These are phyloP conservation scores for Pseudopithomyces maydicus DNA, from an alignment of 2,329 filamentous ascomycete species.

Conservation along the genomic window DNA sequence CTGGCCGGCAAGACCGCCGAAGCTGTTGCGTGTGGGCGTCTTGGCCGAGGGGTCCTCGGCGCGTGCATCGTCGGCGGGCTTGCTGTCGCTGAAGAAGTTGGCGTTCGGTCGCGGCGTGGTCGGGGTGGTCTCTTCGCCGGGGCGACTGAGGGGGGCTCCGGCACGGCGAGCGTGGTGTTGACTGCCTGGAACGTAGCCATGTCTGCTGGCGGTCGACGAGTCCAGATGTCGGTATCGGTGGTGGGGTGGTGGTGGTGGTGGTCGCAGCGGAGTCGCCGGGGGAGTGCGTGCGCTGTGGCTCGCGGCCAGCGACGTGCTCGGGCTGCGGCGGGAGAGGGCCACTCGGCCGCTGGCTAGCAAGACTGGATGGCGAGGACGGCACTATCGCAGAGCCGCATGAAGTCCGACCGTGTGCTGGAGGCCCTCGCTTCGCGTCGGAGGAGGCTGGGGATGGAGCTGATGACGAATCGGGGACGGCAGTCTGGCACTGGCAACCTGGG, in stretches of 20 bases:
- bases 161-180: slow-evolving; percentile 59
- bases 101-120: slow-evolving; percentile 58
- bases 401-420: not conserved
- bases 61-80: slow-evolving; percentile 37
- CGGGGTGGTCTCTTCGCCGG: slow-evolving; percentile 61
- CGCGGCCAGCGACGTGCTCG: slow-evolving; percentile 4
- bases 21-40: slow-evolving; percentile 67
- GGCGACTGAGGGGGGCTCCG: slow-evolving; percentile 49
- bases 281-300: slow-evolving; percentile 18
- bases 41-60: slow-evolving; percentile 53
- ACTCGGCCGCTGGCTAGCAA: slow-evolving; percentile 16
- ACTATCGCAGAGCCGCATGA: slow-evolving; percentile 1
- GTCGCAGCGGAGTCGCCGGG: slow-evolving; percentile 27
- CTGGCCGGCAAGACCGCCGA: slow-evolving; percentile 53
- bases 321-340: slow-evolving; percentile 13
- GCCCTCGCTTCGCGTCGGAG: slow-evolving; percentile 13
- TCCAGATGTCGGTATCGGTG: slow-evolving; percentile 6
- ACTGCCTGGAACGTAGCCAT: slow-evolving; percentile 67
- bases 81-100: slow-evolving; percentile 48
- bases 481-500: slow-evolving; percentile 45
- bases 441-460: slow-evolving; percentile 45
- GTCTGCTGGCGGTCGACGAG: slow-evolving; percentile 7
- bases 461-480: slow-evolving; percentile 39
- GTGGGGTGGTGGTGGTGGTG: slow-evolving; percentile 23
- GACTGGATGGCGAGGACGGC: not conserved